A percentile compares a stretch with the other conserved stretches of the same genome.
Evolutionary conservation across 169 alveolate species (phyloP).

Genomic region (Plasmodium cynomolgi): DNA sequence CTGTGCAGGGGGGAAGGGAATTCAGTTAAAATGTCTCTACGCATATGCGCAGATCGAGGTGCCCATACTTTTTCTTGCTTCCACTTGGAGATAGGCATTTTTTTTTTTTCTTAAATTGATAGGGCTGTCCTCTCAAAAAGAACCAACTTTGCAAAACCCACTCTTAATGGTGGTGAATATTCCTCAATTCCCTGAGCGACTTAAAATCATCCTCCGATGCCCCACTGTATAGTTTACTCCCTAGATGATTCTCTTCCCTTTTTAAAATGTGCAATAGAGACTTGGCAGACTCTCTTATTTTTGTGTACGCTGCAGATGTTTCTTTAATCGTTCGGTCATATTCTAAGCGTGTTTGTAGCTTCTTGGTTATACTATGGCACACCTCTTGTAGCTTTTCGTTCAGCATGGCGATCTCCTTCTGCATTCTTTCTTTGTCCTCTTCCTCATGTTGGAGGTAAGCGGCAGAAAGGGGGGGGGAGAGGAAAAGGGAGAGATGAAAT

Average conservation of each 20-base stretch:
- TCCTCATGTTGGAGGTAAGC: constrained; percentile 84
- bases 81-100: not conserved
- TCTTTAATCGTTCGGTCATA: constrained; percentile 91
- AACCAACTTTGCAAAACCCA: not conserved
- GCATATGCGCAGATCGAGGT: not conserved
- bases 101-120: not conserved
- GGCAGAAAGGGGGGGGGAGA: not conserved
- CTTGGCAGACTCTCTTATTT: constrained; percentile 91
- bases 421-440: constrained; percentile 85
- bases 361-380: constrained; percentile 85
- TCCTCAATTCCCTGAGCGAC: constrained; percentile 52
- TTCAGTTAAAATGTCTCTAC: not conserved
- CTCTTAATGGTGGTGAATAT: constrained; percentile 8
- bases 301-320: constrained; percentile 91
- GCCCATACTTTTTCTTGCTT: not conserved
- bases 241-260: constrained; percentile 85
- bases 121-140: not conserved
- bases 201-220: constrained; percentile 66
- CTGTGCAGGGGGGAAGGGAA: not conserved
- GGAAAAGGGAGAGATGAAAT: not conserved
- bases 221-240: constrained; percentile 77
- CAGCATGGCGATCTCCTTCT: constrained; percentile 84
- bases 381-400: constrained; percentile 84
- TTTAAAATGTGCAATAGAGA: constrained; percentile 90
- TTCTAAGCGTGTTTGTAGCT: constrained; percentile 88